These are phyloP conservation scores for Talaromyces wortmannii DNA, from an alignment of 495 filamentous ascomycete species.

Conservation along the genomic window DNA sequence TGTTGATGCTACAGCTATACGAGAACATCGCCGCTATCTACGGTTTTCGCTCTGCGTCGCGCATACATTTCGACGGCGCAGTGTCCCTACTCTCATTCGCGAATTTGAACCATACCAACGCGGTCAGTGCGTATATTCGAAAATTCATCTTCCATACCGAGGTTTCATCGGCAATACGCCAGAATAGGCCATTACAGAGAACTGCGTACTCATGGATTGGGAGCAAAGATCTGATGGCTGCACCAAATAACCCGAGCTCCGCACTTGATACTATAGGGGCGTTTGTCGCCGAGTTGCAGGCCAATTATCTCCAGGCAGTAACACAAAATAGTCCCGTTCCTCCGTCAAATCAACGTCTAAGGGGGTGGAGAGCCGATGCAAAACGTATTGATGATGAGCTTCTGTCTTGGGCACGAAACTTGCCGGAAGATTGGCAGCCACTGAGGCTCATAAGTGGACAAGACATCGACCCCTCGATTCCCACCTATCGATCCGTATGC, in stretches of 20 bases:
- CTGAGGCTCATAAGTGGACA: slow-evolving; percentile 4
- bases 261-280: slow-evolving; percentile 6
- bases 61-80: slow-evolving; percentile 9
- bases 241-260: slow-evolving; percentile 1
- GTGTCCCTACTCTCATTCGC: slow-evolving; percentile 7
- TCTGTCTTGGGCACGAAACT: slow-evolving; percentile 4
- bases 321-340: neutral
- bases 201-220: slow-evolving; percentile 3
- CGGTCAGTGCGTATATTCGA: neutral
- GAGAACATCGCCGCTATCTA: slow-evolving; percentile 8
- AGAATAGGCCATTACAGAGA: neutral
- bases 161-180: slow-evolving; percentile 3
- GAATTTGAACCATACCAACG: neutral
- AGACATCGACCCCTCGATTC: slow-evolving; percentile 8
- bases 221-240: neutral
- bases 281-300: slow-evolving; percentile 6
- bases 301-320: neutral
- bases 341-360: neutral
- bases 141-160: slow-evolving; percentile 5
- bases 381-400: slow-evolving; percentile 2
- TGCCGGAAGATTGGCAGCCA: slow-evolving; percentile 6
- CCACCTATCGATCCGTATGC: slow-evolving; percentile 7
- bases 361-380: slow-evolving; percentile 7
- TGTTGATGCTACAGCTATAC: slow-evolving; percentile 7
- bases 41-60: slow-evolving; percentile 1